Conservation (phyloP, 805 yeast species). For the Yamadazyma philogaea region DNA sequence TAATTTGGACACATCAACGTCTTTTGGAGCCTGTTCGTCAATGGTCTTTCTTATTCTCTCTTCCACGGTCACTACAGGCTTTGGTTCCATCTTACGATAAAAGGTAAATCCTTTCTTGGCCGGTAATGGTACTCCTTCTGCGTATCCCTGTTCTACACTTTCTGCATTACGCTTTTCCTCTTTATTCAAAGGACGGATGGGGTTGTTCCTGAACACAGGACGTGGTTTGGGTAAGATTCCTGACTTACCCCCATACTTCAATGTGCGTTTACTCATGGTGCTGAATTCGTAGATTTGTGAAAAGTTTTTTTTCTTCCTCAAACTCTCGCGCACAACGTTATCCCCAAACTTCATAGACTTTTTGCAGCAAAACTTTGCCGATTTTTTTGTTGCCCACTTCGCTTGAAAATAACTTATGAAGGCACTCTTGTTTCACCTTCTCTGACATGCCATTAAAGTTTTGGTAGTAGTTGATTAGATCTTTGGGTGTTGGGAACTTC, state of each 20-base stretch:
- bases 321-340: constrained; percentile 2
- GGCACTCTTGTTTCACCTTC: constrained; percentile 25
- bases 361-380: constrained; percentile 49
- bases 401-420: constrained; percentile 27
- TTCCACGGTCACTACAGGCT: constrained; percentile 55
- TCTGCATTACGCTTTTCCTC: constrained; percentile 41
- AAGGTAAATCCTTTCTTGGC: constrained; percentile 44
- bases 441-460: constrained; percentile 19
- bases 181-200: constrained; percentile 50
- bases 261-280: constrained; percentile 47
- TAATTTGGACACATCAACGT: constrained; percentile 29
- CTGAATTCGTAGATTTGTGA: neutral
- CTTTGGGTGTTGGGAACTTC: constrained; percentile 65
- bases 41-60: constrained; percentile 54
- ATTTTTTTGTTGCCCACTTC: constrained; percentile 53
- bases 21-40: constrained; percentile 38
- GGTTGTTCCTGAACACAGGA: constrained; percentile 63
- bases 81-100: constrained; percentile 52
- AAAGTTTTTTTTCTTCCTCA: constrained; percentile 5
- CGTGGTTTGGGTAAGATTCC: constrained; percentile 82
- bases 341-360: constrained; percentile 60
- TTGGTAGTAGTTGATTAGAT: constrained; percentile 50
- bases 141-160: constrained; percentile 60
- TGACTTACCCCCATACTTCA: constrained; percentile 61
- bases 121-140: constrained; percentile 68